Percentiles rank a stretch among this genome's conserved stretches.
phyloP scores from a whole-genome alignment of 768 basidiomycete species.

The Hebeloma cylindrosporum region DNA sequence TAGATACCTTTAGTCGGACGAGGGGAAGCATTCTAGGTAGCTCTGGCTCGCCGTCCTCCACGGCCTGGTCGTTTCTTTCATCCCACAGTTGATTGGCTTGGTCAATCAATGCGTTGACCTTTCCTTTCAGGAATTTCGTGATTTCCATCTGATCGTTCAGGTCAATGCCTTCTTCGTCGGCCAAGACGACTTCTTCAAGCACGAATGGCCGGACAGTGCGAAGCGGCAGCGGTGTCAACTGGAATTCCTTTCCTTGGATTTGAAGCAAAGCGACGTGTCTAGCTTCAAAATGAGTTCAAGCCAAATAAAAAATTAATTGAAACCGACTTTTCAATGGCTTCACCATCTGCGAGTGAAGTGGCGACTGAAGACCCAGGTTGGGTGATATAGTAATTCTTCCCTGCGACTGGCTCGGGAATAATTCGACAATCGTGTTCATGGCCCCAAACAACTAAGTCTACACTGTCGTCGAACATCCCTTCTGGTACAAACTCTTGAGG shows the following conservation, averaged over 20 bases:
- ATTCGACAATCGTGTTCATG: slow-evolving; percentile 99
- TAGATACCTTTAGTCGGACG: slow-evolving; percentile 74
- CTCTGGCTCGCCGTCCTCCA: slow-evolving; percentile 60
- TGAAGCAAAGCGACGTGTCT: slow-evolving; percentile 92
- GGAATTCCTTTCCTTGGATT: slow-evolving; percentile 86
- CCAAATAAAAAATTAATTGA: not conserved
- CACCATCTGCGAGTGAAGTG: slow-evolving; percentile 91
- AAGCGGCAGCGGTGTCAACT: slow-evolving; percentile 81
- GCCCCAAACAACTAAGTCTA: slow-evolving; percentile 95
- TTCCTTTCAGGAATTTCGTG: slow-evolving; percentile 71
- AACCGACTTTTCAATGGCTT: slow-evolving; percentile 83
- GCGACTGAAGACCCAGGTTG: slow-evolving; percentile 97
- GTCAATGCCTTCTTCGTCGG: slow-evolving; percentile 76
- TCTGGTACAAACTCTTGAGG: slow-evolving; percentile 95
- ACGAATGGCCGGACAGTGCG: slow-evolving; percentile 95
- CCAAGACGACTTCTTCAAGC: slow-evolving; percentile 76
- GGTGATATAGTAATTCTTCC: slow-evolving; percentile 86
- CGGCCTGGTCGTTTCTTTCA: slow-evolving; percentile 63
- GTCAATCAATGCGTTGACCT: slow-evolving; percentile 77
- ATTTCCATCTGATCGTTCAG: slow-evolving; percentile 82
- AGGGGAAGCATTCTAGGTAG: slow-evolving; percentile 80
- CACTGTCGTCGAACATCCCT: slow-evolving; percentile 93
- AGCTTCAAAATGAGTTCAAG: slow-evolving; percentile 2
- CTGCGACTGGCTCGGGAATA: slow-evolving; percentile 85
- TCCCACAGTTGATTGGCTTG: slow-evolving; percentile 79